Evolutionary conservation across 139 green algal species (phyloP).

Genomic region (Chlamydomonas sphaeroides): DNA sequence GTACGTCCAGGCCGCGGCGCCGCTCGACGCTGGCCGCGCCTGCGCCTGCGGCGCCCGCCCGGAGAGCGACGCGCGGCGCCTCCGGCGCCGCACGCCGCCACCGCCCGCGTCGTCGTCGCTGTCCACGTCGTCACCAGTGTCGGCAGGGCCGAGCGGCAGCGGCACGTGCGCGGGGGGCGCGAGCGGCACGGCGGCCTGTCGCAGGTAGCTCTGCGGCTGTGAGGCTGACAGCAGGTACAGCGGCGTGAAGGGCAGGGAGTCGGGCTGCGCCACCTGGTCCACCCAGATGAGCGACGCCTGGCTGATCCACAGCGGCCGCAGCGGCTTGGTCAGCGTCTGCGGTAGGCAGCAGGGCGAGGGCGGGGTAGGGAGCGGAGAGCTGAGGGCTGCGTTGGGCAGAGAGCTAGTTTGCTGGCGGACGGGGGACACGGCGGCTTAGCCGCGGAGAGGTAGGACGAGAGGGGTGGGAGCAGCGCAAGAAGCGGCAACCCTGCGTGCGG

Average conservation of each 20-base stretch:
- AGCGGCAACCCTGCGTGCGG: too few species aligned
- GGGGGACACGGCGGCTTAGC: too few species aligned
- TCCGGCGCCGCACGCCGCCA: neutral
- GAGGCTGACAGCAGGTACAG: conserved; percentile 92
- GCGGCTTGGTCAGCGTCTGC: conserved; percentile 85
- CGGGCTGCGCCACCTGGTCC: conserved; percentile 67
- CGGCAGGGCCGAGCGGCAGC: neutral
- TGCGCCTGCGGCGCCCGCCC: neutral
- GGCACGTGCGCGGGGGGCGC: conserved; percentile 7
- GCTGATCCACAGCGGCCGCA: conserved; percentile 91
- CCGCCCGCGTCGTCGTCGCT: conserved; percentile 1
- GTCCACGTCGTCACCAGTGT: conserved; percentile 15
- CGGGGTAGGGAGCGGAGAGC: too few species aligned
- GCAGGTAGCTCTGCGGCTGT: conserved; percentile 53
- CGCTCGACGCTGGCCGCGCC: too few species aligned
- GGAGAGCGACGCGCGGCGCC: too few species aligned
- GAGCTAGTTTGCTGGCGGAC: too few species aligned
- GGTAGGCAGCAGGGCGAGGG: too few species aligned
- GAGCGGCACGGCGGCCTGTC: conserved; percentile 21
- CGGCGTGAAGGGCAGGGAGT: conserved; percentile 82
- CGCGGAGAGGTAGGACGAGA: too few species aligned
- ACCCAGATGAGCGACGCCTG: conserved; percentile 81
- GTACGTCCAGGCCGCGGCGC: conserved; percentile 39
- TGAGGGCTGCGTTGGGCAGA: too few species aligned
- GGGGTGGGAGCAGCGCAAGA: too few species aligned